phyloP scores from a whole-genome alignment of 2,329 filamentous ascomycete species.

The Aureobasidium sp. region DNA sequence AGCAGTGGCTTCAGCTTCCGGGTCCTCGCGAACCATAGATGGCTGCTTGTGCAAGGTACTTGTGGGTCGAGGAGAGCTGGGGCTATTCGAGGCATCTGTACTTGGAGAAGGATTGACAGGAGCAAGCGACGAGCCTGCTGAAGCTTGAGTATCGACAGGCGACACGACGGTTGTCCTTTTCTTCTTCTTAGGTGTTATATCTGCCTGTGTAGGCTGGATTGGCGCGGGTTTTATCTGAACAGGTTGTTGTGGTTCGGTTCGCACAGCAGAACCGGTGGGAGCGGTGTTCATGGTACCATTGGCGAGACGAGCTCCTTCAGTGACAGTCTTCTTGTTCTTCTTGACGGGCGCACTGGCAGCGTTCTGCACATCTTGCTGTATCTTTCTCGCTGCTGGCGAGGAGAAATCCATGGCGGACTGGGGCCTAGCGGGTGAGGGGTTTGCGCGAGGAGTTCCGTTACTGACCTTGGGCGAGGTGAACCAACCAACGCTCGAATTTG shows the following conservation, averaged over 20 bases:
- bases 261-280: constrained; percentile 41
- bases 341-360: constrained; percentile 32
- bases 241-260: not conserved
- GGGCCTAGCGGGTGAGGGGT: constrained; percentile 21
- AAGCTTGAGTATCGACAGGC: constrained; percentile 17
- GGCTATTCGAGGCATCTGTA: constrained; percentile 14
- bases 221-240: not conserved
- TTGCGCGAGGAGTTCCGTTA: constrained; percentile 16
- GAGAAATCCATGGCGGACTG: constrained; percentile 21
- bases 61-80: constrained; percentile 16
- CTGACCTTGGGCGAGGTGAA: constrained; percentile 25
- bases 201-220: not conserved
- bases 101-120: constrained; percentile 24
- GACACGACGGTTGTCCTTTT: constrained; percentile 12
- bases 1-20: constrained; percentile 21
- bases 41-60: constrained; percentile 24
- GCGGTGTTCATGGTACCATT: constrained; percentile 46
- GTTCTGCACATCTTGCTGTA: constrained; percentile 27
- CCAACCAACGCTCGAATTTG: constrained; percentile 26
- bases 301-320: constrained; percentile 33
- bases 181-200: constrained; percentile 10
- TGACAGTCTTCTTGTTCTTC: constrained; percentile 30
- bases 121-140: constrained; percentile 17
- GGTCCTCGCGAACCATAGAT: constrained; percentile 26
- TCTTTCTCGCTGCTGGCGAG: constrained; percentile 18